Conservation (phyloP, 2,329 filamentous ascomycete genomes). For the Fusarium proliferatum region DNA sequence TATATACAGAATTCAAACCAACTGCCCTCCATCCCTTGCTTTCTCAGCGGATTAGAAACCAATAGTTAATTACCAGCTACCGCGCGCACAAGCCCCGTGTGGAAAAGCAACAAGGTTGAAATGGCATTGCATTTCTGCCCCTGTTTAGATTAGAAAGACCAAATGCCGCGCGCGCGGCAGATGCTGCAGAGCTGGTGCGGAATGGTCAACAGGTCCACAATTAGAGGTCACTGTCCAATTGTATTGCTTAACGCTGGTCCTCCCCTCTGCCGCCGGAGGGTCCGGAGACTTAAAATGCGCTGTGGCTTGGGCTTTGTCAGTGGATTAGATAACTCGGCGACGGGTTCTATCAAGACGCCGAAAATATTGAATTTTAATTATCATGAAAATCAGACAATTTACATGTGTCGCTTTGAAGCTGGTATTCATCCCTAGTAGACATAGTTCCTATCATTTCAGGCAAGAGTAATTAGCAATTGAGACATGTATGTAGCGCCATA, state of each 20-base stretch:
- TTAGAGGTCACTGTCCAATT: neutral
- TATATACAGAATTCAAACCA: conserved; percentile 12
- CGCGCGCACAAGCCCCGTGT: neutral
- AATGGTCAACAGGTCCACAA: neutral
- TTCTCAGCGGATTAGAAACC: conserved; percentile 16
- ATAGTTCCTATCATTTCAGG: neutral
- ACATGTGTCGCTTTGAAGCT: neutral
- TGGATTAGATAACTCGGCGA: neutral
- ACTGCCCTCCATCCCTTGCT: neutral
- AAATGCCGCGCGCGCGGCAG: conserved; percentile 11
- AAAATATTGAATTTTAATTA: neutral
- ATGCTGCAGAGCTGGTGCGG: neutral
- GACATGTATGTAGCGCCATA: neutral
- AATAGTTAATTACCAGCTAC: neutral
- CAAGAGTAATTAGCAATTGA: neutral
- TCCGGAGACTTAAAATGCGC: neutral
- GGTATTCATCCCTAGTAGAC: neutral
- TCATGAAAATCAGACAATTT: neutral
- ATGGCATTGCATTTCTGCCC: neutral
- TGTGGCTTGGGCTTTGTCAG: conserved; percentile 1
- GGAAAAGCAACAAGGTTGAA: neutral
- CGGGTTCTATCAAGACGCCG: neutral
- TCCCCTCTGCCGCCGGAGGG: neutral
- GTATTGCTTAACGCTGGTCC: neutral
- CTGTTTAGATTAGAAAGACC: neutral